A percentile compares a stretch with the other conserved stretches of the same genome.
These are phyloP conservation scores for Persicaria tinctoria DNA, from an alignment of 148 eudicot species.

Conservation along the genomic window DNA sequence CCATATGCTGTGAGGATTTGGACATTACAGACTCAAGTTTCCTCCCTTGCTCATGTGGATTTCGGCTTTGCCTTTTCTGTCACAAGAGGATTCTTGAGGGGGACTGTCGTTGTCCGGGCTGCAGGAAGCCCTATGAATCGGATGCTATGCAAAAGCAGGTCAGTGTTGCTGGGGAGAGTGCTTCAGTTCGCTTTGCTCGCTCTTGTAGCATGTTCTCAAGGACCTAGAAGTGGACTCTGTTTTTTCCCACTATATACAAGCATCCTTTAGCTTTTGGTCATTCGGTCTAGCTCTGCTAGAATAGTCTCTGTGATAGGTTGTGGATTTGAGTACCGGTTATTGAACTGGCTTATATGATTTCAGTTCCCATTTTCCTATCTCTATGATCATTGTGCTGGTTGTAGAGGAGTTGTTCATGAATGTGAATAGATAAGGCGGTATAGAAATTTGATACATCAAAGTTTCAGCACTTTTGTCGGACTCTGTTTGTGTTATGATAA, in stretches of 20 bases:
- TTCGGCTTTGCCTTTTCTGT: slow-evolving; percentile 90
- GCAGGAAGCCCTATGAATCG: slow-evolving; percentile 75
- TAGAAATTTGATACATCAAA: slow-evolving; percentile 37
- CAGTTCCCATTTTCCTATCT: slow-evolving; percentile 28
- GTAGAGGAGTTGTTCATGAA: slow-evolving; percentile 48
- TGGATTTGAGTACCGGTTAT: slow-evolving; percentile 28
- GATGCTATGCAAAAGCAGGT: slow-evolving; percentile 45
- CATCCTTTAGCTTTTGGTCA: slow-evolving; percentile 20
- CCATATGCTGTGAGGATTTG: slow-evolving; percentile 92
- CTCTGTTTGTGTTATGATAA: slow-evolving; percentile 3
- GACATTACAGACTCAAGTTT: slow-evolving; percentile 78
- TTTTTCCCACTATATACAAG: slow-evolving; percentile 8
- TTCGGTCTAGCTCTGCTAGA: slow-evolving; percentile 35
- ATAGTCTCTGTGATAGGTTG: slow-evolving; percentile 42
- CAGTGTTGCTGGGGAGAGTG: slow-evolving; percentile 38
- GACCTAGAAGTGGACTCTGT: slow-evolving; percentile 37
- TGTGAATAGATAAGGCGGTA: slow-evolving; percentile 71
- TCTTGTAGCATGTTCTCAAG: slow-evolving; percentile 75
- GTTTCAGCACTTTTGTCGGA: slow-evolving; percentile 9
- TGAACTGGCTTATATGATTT: slow-evolving; percentile 43
- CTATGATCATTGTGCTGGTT: slow-evolving; percentile 46
- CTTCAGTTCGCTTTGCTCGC: slow-evolving; percentile 52
- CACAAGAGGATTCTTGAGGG: slow-evolving; percentile 89
- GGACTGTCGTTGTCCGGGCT: slow-evolving; percentile 90
- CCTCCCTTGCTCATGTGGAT: slow-evolving; percentile 83